Evolutionary conservation across 2,329 filamentous ascomycete species (phyloP), one percentile per base, ranked within the genome.

Genomic region (Alternaria brassicae): DNA sequence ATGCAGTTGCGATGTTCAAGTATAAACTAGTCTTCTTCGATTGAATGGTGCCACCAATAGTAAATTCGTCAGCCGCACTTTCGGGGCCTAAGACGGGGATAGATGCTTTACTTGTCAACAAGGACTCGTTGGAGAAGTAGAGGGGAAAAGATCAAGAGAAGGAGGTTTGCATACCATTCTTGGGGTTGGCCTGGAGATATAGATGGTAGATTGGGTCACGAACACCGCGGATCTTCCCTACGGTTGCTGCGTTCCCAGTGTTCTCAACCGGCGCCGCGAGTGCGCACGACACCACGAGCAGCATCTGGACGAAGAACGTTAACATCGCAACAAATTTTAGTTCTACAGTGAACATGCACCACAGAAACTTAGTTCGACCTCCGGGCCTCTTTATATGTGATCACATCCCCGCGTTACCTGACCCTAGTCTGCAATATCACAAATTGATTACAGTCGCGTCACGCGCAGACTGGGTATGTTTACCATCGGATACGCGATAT

Each of bases 31-130:
- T 81, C 62, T 83, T 84, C 60, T 78, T 78, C 66, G 79, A 82
- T 75, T 81, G 80, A 64, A 85, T 85, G 21, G 81, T 81, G 12
- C 76, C 74, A 23, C 71, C 80, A 66, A 86, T 84, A 60, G 79
- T 79, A 71, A 84, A 85, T 60, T 79, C 81, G 64, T 84, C 82
- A 62, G 78, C 79, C 30, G 74, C 78, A 34, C 76, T 69, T 68
- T 84, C 83, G n/a, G 84, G 83, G 15, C 83, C 84, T 60, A 86
- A 81, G 0, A 85, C 81, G 1, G 82, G 80, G 8, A 79, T 75
- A 2, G 80, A 78, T 5, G 72, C 79, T 69, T 44, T 15, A 6
- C 3, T 10, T 21, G 44, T 48, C 25, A 36, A 45, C 25, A 32
- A 44, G n/a, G 49, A 50, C 42, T 47, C 23, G 21, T 13, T 12